phyloP scores from a whole-genome alignment of 768 basidiomycete species.

The Kwoniella shandongensis region DNA sequence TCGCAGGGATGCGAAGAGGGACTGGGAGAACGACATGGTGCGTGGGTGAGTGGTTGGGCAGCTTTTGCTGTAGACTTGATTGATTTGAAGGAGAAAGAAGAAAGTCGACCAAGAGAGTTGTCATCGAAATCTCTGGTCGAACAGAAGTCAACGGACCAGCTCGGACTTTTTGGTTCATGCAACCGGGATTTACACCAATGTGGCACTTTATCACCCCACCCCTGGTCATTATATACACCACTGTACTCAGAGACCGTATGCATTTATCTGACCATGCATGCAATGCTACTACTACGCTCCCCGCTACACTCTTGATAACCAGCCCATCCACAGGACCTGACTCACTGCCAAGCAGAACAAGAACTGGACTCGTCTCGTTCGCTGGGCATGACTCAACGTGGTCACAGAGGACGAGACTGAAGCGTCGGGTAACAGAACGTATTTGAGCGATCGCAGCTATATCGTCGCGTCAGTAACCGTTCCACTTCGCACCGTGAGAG shows the following conservation, averaged over 20 bases:
- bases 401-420: slow-evolving; percentile 59
- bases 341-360: slow-evolving; percentile 78
- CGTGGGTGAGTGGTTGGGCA: neutral
- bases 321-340: slow-evolving; percentile 82
- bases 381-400: slow-evolving; percentile 73
- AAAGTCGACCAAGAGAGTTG: neutral
- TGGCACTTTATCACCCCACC: slow-evolving; percentile 3
- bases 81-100: neutral
- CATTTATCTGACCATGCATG: neutral
- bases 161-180: slow-evolving; percentile 7
- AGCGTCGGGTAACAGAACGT: slow-evolving; percentile 83
- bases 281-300: neutral
- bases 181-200: neutral
- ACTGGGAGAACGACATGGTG: slow-evolving; percentile 3
- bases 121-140: slow-evolving; percentile 5
- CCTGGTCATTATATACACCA: too few relatives aligned
- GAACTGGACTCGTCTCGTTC: slow-evolving; percentile 82
- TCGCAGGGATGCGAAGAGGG: slow-evolving; percentile 7
- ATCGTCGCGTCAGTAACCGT: neutral
- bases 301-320: slow-evolving; percentile 68
- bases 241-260: too few relatives aligned
- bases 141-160: neutral
- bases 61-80: neutral
- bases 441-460: slow-evolving; percentile 87
- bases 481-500: too few relatives aligned